Percentiles rank a stretch among this genome's conserved stretches.
Evolutionary conservation across 2,329 filamentous ascomycete species (phyloP).

Genomic region (Aspergillus japonicus): DNA sequence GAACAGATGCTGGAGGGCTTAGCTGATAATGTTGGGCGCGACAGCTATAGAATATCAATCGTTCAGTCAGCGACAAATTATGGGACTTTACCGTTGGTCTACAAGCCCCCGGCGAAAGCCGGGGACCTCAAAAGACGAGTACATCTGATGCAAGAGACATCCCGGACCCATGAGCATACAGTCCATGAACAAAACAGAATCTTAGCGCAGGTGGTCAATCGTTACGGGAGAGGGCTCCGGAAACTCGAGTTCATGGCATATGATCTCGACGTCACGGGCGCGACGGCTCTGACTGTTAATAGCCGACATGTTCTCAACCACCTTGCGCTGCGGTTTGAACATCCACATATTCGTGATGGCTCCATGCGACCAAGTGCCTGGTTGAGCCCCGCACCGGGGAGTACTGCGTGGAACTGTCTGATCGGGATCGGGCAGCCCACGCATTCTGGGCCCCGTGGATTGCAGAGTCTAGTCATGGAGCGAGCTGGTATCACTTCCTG

Average conservation of each 20-base stretch:
- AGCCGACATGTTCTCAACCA: constrained; percentile 28
- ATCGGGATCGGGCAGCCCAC: constrained; percentile 29
- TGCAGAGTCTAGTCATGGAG: constrained; percentile 33
- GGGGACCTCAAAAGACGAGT: constrained; percentile 4
- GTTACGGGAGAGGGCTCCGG: constrained; percentile 29
- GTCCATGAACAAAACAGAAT: constrained; percentile 27
- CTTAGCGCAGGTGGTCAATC: constrained; percentile 22
- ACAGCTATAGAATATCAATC: constrained; percentile 18
- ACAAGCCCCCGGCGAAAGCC: neutral
- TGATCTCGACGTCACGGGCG: constrained; percentile 30
- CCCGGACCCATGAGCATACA: constrained; percentile 19
- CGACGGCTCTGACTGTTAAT: constrained; percentile 24
- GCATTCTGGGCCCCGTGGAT: constrained; percentile 20
- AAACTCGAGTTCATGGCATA: constrained; percentile 33
- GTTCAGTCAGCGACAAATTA: constrained; percentile 10
- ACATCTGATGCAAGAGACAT: constrained; percentile 1
- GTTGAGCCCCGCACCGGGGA: constrained; percentile 27
- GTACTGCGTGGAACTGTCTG: constrained; percentile 33
- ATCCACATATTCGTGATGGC: constrained; percentile 34
- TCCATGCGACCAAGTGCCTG: constrained; percentile 30
- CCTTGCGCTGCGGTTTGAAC: constrained; percentile 37
- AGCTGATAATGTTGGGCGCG: constrained; percentile 4
- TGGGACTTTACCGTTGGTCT: neutral
- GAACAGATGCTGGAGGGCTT: constrained; percentile 15
- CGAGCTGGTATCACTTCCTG: constrained; percentile 35